phyloP scores from a whole-genome alignment of 495 filamentous ascomycete genomes.

The Aspergillus cavernicola region DNA sequence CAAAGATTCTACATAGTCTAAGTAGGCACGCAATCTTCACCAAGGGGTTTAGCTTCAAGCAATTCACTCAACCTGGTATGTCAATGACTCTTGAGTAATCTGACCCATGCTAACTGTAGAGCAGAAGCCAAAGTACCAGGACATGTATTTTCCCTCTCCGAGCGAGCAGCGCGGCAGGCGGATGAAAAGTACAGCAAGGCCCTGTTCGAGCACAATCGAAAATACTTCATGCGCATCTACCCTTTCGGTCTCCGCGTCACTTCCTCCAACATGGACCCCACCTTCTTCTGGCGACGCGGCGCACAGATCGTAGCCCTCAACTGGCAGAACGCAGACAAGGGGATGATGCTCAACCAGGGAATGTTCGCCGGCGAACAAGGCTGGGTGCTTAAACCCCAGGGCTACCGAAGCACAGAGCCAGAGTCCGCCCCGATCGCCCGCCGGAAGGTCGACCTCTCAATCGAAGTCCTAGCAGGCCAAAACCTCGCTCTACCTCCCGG shows the following conservation, averaged over 20 bases:
- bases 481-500: slow-evolving; percentile 44
- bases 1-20: slow-evolving; percentile 72
- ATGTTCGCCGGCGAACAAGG: slow-evolving; percentile 82
- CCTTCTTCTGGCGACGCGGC: slow-evolving; percentile 80
- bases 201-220: slow-evolving; percentile 79
- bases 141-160: slow-evolving; percentile 85
- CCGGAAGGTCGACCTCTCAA: slow-evolving; percentile 38
- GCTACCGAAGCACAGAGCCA: slow-evolving; percentile 48
- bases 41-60: slow-evolving; percentile 72
- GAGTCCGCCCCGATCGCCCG: slow-evolving; percentile 21
- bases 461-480: slow-evolving; percentile 53
- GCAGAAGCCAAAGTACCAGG: slow-evolving; percentile 67
- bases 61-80: slow-evolving; percentile 55
- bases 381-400: slow-evolving; percentile 80
- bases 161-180: slow-evolving; percentile 69
- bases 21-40: slow-evolving; percentile 79
- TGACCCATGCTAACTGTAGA: background rate
- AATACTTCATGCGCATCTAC: slow-evolving; percentile 83
- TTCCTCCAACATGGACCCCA: slow-evolving; percentile 83
- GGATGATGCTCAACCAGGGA: slow-evolving; percentile 92
- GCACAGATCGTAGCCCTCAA: slow-evolving; percentile 92
- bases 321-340: slow-evolving; percentile 87
- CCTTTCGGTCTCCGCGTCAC: slow-evolving; percentile 76
- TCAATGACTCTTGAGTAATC: no score
- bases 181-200: slow-evolving; percentile 55